A percentile compares a stretch with the other conserved stretches of the same genome.
Conservation (phyloP, 169 alveolate species). For the Plasmodium gonderi region DNA sequence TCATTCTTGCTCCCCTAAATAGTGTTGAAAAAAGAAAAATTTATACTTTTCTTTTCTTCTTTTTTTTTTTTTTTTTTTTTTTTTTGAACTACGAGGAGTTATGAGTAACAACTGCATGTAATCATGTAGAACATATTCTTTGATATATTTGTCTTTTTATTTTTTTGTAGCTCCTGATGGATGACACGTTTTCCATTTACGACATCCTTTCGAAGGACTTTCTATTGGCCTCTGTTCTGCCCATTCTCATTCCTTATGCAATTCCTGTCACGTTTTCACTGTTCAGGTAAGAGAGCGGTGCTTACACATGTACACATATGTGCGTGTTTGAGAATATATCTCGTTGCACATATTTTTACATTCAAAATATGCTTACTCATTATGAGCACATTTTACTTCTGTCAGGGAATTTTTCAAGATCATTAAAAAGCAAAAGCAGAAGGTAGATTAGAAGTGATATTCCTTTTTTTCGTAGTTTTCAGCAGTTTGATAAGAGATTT, state of each 20-base stretch:
- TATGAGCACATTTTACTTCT: background rate
- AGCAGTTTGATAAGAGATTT: too few species aligned
- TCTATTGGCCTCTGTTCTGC: constrained; percentile 56
- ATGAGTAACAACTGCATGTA: background rate
- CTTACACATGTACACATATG: too few species aligned
- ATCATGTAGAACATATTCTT: background rate
- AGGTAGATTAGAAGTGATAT: background rate
- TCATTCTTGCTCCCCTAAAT: too few species aligned
- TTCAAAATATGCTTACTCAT: background rate
- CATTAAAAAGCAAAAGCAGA: constrained; percentile 2
- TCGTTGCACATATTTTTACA: background rate
- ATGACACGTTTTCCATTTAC: constrained; percentile 53
- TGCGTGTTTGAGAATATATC: background rate
- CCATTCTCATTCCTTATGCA: constrained; percentile 34
- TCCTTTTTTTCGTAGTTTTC: background rate
- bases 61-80: background rate
- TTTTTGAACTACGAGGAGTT: background rate
- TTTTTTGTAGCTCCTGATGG: constrained; percentile 43
- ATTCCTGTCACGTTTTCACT: constrained; percentile 29
- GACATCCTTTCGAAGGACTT: constrained; percentile 72
- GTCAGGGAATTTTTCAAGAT: background rate
- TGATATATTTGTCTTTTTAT: background rate
- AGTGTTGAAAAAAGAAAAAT: too few species aligned
- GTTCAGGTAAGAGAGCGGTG: constrained; percentile 20
- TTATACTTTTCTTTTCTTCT: background rate